These are phyloP conservation scores for Chimonanthus salicifolius DNA, from an alignment of 164 flowering plant genomes.

Conservation along the genomic window DNA sequence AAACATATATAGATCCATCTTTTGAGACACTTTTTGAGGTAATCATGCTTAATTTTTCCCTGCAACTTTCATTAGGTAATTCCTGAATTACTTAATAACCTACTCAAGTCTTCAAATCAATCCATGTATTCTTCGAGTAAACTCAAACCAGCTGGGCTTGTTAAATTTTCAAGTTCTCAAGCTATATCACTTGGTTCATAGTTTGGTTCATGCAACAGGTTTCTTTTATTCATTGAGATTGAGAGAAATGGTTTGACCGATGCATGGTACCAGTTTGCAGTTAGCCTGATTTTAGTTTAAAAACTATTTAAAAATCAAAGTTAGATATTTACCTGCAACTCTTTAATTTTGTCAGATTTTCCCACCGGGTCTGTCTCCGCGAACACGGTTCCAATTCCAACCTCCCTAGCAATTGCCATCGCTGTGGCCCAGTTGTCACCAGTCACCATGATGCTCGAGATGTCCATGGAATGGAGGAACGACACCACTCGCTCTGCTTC, in stretches of 20 bases:
- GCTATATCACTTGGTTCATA: background rate
- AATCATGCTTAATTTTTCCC: too few relatives aligned
- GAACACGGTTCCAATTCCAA: conserved; percentile 69
- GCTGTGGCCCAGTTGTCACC: conserved; percentile 97
- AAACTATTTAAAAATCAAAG: background rate
- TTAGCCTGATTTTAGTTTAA: background rate
- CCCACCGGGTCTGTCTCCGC: conserved; percentile 86
- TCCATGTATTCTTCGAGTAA: background rate
- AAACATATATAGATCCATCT: too few relatives aligned
- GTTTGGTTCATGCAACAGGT: background rate
- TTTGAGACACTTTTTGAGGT: too few relatives aligned
- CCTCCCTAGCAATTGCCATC: conserved; percentile 66
- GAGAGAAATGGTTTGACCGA: background rate
- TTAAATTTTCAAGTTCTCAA: too few relatives aligned
- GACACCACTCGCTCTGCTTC: conserved; percentile 72
- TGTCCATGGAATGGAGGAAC: conserved; percentile 62
- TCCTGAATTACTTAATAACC: background rate
- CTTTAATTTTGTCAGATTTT: conserved; percentile 85
- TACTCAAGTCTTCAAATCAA: background rate
- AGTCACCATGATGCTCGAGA: conserved; percentile 82
- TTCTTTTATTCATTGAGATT: background rate
- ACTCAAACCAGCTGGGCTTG: background rate
- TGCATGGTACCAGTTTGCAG: background rate
- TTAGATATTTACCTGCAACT: conserved; percentile 52
- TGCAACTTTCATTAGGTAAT: too few relatives aligned